Percentiles rank a stretch among this genome's conserved stretches.
phyloP scores from a whole-genome alignment of 2,329 filamentous ascomycete species.

The Xylariaceae sp. region DNA sequence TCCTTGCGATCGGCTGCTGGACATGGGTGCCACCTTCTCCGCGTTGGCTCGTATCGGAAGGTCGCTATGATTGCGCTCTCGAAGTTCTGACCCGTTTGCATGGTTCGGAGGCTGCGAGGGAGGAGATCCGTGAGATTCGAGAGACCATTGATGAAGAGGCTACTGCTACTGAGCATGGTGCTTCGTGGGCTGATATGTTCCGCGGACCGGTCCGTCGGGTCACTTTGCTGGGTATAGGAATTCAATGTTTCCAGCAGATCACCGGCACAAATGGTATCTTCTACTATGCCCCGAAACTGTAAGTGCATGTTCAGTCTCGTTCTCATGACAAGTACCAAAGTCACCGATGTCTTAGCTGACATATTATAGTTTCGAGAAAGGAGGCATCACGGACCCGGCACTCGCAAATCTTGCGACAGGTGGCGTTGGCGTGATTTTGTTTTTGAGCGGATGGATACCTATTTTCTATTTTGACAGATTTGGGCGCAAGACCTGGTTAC shows the following conservation, averaged over 20 bases:
- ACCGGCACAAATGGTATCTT: constrained; percentile 29
- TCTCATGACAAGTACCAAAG: too few relatives aligned
- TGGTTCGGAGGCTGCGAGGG: constrained; percentile 36
- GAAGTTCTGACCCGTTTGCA: constrained; percentile 26
- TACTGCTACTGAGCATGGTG: constrained; percentile 12
- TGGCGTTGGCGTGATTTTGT: constrained; percentile 28
- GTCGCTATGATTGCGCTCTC: constrained; percentile 23
- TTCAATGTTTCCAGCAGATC: constrained; percentile 30
- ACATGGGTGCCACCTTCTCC: constrained; percentile 26
- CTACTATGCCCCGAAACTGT: constrained; percentile 26
- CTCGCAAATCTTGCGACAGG: constrained; percentile 29
- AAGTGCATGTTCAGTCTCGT: too few relatives aligned
- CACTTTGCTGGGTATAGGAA: constrained; percentile 26
- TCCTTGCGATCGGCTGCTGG: constrained; percentile 28
- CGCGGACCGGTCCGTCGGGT: constrained; percentile 25
- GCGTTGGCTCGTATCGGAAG: constrained; percentile 24
- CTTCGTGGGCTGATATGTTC: constrained; percentile 29
- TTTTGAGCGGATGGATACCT: constrained; percentile 29
- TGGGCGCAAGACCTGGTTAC: constrained; percentile 30
- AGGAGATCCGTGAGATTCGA: constrained; percentile 47
- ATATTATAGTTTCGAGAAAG: constrained; percentile 29
- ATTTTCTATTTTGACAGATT: constrained; percentile 31
- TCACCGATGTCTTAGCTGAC: not conserved
- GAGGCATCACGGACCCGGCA: constrained; percentile 23
- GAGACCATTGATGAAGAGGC: constrained; percentile 21